Conservation (phyloP, 2,329 filamentous ascomycete genomes). For the Microsporum audouinii region DNA sequence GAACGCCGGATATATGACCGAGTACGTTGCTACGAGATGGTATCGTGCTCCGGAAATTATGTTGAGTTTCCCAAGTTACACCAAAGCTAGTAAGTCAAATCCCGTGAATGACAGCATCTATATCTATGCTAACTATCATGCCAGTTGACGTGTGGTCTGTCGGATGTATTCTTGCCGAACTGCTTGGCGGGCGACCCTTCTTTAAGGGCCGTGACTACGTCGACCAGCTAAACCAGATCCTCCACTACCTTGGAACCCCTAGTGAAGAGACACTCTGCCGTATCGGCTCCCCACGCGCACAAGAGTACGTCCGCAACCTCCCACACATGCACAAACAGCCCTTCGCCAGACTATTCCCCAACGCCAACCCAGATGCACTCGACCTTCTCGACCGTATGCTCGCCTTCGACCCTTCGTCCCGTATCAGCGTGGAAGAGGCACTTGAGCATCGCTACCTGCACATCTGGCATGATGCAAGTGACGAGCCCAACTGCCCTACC, state of each 20-base stretch:
- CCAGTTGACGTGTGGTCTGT: conserved; percentile 98
- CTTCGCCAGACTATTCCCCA: conserved; percentile 79
- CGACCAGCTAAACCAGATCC: conserved; percentile 97
- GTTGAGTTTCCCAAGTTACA: conserved; percentile 99
- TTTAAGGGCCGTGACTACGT: conserved; percentile 99
- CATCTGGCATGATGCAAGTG: conserved; percentile 96
- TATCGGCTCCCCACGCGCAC: conserved; percentile 88
- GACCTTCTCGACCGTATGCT: conserved; percentile 96
- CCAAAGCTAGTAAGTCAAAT: conserved; percentile 87
- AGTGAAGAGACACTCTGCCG: conserved; percentile 88
- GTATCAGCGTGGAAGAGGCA: conserved; percentile 88
- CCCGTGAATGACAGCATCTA: conserved; percentile 13
- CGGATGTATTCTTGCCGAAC: conserved; percentile 90
- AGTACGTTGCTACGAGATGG: conserved; percentile 97
- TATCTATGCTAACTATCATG: conserved; percentile 8
- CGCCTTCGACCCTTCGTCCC: conserved; percentile 85
- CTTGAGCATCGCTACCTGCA: conserved; percentile 92
- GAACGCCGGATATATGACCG: conserved; percentile 98
- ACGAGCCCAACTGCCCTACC: conserved; percentile 85
- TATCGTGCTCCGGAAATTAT: conserved; percentile 98
- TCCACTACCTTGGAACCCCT: conserved; percentile 93
- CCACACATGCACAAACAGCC: conserved; percentile 89
- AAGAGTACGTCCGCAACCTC: conserved; percentile 96
- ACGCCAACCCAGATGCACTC: conserved; percentile 89
- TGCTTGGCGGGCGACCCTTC: conserved; percentile 91